Evolutionary conservation across 495 filamentous ascomycete genomes (phyloP).

Genomic region (Penicillium taxi): DNA sequence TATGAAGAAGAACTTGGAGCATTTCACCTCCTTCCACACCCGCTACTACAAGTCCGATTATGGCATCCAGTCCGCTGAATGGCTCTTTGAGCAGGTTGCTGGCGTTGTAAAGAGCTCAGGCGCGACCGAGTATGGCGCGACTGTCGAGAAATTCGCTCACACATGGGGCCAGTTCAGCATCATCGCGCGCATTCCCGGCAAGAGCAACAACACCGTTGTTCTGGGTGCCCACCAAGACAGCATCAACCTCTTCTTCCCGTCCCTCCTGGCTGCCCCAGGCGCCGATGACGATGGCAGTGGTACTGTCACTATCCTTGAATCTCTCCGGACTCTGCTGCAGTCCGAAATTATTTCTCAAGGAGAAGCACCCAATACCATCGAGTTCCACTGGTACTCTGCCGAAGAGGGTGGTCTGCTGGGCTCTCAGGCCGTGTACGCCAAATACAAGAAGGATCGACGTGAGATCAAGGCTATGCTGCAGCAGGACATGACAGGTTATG

Average conservation of each 20-base stretch:
- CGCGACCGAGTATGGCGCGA: conserved; percentile 58
- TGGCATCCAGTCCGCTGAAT: conserved; percentile 80
- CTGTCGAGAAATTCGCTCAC: conserved; percentile 68
- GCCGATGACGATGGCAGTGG: conserved; percentile 72
- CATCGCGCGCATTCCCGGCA: conserved; percentile 87
- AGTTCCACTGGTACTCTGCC: conserved; percentile 94
- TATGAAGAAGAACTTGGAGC: conserved; percentile 70
- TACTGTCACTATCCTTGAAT: conserved; percentile 71
- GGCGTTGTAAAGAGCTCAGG: conserved; percentile 60
- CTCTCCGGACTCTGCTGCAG: conserved; percentile 55
- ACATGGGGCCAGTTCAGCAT: conserved; percentile 84
- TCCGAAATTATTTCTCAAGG: conserved; percentile 45
- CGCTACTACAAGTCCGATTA: conserved; percentile 84
- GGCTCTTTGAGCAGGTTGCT: conserved; percentile 73
- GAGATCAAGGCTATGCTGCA: conserved; percentile 97
- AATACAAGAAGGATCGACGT: conserved; percentile 66
- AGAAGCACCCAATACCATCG: conserved; percentile 65
- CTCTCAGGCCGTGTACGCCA: conserved; percentile 75
- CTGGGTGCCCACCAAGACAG: conserved; percentile 73
- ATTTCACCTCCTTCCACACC: conserved; percentile 75
- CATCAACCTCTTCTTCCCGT: conserved; percentile 85
- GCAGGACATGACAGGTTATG: conserved; percentile 97
- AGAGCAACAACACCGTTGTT: conserved; percentile 73
- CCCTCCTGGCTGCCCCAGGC: conserved; percentile 66
- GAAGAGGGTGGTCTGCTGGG: conserved; percentile 88